phyloP scores from a whole-genome alignment of 495 filamentous ascomycete species.

The Sordaria brevicollis region DNA sequence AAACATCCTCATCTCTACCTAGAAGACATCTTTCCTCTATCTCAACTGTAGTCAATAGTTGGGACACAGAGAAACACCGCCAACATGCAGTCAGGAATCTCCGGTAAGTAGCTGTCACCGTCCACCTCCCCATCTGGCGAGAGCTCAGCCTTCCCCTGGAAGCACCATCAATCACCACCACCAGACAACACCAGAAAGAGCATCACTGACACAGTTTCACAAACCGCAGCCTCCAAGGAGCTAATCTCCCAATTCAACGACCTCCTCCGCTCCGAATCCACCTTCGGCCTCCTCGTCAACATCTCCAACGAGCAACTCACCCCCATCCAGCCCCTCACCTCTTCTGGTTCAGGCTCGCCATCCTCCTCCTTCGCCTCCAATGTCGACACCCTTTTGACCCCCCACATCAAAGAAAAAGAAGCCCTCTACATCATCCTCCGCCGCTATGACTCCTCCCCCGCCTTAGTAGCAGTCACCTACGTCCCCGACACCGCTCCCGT shows the following conservation, averaged over 20 bases:
- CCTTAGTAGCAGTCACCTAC: constrained; percentile 74
- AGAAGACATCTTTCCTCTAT: not conserved
- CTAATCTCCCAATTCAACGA: constrained; percentile 72
- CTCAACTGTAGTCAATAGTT: not conserved
- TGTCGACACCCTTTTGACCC: constrained; percentile 39
- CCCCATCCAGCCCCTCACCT: constrained; percentile 50
- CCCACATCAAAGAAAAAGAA: constrained; percentile 59
- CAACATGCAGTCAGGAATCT: constrained; percentile 82
- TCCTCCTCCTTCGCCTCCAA: constrained; percentile 42
- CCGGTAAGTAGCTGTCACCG: constrained; percentile 39
- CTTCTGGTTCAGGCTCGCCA: constrained; percentile 42
- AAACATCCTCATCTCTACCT: not conserved
- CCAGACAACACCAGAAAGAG: not conserved
- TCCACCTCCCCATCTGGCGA: not conserved
- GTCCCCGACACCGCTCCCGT: constrained; percentile 85
- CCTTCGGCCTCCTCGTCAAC: constrained; percentile 72
- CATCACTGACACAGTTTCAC: constrained; percentile 7
- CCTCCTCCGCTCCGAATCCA: constrained; percentile 51
- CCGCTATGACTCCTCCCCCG: constrained; percentile 41
- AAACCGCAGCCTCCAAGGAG: constrained; percentile 66
- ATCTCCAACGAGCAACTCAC: constrained; percentile 68
- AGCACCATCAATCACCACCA: not conserved
- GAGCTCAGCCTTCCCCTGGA: not conserved
- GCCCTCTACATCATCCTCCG: constrained; percentile 83
- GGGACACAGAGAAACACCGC: not conserved